These are phyloP conservation scores for Candida oleophila DNA, from an alignment of 805 yeast species.

Conservation along the genomic window DNA sequence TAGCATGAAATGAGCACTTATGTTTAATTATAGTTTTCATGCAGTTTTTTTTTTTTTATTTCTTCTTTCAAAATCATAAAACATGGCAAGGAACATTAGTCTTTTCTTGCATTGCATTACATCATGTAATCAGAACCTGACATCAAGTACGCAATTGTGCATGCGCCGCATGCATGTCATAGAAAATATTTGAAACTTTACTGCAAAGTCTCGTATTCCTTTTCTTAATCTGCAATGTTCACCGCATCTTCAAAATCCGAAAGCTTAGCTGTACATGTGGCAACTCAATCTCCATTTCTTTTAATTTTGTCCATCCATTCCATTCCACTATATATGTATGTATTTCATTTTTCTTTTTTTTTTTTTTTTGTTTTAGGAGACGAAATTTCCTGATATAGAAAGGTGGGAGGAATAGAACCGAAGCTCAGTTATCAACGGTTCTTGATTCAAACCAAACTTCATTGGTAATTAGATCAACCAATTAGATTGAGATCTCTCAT, in stretches of 20 bases:
- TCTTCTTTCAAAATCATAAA: neutral
- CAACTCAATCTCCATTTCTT: neutral
- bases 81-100: neutral
- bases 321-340: too few relatives aligned
- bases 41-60: neutral
- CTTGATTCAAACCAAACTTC: too few relatives aligned
- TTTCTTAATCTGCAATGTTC: neutral
- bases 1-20: too few relatives aligned
- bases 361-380: too few relatives aligned
- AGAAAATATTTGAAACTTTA: neutral
- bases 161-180: neutral
- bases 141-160: neutral
- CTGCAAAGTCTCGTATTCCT: conserved; percentile 3
- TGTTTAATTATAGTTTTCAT: neutral
- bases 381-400: too few relatives aligned
- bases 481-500: too few relatives aligned
- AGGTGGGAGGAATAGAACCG: too few relatives aligned
- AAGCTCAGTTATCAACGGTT: too few relatives aligned
- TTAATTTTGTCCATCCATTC: too few relatives aligned
- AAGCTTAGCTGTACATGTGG: neutral
- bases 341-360: too few relatives aligned
- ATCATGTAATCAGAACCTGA: conserved; percentile 1
- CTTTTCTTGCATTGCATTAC: neutral
- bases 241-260: neutral
- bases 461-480: too few relatives aligned